phyloP scores from a whole-genome alignment of 352 stramenopile genomes.

The Phytophthora pisi region DNA sequence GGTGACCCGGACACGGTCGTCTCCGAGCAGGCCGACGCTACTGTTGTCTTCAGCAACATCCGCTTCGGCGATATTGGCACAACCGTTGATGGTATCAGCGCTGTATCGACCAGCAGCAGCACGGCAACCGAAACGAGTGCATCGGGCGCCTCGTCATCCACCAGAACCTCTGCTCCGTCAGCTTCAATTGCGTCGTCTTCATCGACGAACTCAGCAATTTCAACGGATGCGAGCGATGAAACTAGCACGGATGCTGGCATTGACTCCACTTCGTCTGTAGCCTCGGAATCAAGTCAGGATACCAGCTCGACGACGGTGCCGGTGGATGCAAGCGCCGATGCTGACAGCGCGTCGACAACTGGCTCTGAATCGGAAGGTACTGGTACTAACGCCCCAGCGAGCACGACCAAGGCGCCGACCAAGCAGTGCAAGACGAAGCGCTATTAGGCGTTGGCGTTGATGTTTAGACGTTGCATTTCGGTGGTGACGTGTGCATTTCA shows the following conservation, averaged over 20 bases:
- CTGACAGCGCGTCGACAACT: not conserved
- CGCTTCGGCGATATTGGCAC: slow-evolving; percentile 59
- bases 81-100: slow-evolving; percentile 33
- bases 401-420: not conserved
- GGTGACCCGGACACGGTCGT: slow-evolving; percentile 49
- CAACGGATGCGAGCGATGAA: not conserved
- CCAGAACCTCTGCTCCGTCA: not conserved
- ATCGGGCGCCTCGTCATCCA: slow-evolving; percentile 1
- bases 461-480: slow-evolving; percentile 5
- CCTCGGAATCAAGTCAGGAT: slow-evolving; percentile 4
- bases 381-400: not conserved
- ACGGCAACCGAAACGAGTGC: slow-evolving; percentile 1
- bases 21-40: slow-evolving; percentile 46
- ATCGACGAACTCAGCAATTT: not conserved
- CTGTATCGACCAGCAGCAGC: slow-evolving; percentile 17
- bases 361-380: not conserved
- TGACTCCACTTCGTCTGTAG: not conserved
- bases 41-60: slow-evolving; percentile 52
- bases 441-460: slow-evolving; percentile 1
- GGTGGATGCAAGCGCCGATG: slow-evolving; percentile 4
- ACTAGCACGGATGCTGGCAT: slow-evolving; percentile 2
- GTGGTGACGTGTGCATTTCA: not conserved
- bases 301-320: not conserved
- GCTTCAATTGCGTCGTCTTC: not conserved
- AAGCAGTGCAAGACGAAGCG: slow-evolving; percentile 15